These are phyloP conservation scores for Cutaneotrichosporon mucoides DNA, from an alignment of 1,284 basidiomycete genomes.

Conservation along the genomic window DNA sequence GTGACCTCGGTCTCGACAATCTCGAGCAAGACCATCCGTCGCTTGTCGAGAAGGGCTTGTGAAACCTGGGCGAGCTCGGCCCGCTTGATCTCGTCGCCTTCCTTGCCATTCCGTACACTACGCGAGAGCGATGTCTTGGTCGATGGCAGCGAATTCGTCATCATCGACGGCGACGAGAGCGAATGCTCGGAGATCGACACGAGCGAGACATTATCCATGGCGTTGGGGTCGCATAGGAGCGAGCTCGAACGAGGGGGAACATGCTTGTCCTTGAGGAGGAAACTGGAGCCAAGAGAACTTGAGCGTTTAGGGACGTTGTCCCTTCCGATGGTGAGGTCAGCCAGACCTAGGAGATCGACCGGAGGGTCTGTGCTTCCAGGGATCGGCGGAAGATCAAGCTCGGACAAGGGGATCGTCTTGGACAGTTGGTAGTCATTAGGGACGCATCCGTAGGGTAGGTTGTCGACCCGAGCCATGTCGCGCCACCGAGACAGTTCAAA, in stretches of 20 bases:
- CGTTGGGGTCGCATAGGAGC: conserved; percentile 5
- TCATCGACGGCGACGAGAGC: conserved; percentile 35
- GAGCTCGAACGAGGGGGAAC: conserved; percentile 4
- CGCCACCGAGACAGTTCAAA: conserved; percentile 11
- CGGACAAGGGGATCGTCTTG: not conserved
- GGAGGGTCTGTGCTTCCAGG: conserved; percentile 1
- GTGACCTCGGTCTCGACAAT: conserved; percentile 75
- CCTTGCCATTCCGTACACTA: conserved; percentile 42
- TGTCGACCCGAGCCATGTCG: conserved; percentile 9
- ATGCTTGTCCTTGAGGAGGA: conserved; percentile 1
- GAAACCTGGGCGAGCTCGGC: conserved; percentile 21
- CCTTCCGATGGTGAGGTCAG: conserved; percentile 3
- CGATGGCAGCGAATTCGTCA: conserved; percentile 41
- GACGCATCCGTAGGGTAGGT: conserved; percentile 10
- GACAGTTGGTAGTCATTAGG: conserved; percentile 1
- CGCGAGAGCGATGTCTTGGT: conserved; percentile 48
- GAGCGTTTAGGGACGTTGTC: not conserved
- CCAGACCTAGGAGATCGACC: not conserved
- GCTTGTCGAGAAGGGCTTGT: conserved; percentile 26
- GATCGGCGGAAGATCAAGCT: conserved; percentile 2
- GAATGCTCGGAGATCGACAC: conserved; percentile 17
- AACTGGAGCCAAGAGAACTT: conserved; percentile 2
- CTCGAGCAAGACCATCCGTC: conserved; percentile 55
- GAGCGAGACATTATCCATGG: conserved; percentile 23
- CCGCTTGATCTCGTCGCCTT: conserved; percentile 20